Percentiles rank a stretch among this genome's conserved stretches.
Conservation (phyloP, 2,329 filamentous ascomycete genomes). For the Tolypocladium endophyticum region DNA sequence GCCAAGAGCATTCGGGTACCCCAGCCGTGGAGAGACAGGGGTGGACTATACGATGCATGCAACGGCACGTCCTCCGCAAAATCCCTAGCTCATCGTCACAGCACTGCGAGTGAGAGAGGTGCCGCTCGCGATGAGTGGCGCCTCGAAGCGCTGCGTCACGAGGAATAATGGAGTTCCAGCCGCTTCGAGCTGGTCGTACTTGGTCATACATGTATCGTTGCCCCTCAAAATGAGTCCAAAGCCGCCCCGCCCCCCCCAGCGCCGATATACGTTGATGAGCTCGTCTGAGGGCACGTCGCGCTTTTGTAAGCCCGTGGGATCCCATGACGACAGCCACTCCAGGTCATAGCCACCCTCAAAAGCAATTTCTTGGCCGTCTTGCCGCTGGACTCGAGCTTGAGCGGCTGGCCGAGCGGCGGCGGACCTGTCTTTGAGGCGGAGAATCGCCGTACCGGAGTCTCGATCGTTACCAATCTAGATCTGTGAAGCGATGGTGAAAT, state of each 20-base stretch:
- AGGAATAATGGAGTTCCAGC: constrained; percentile 50
- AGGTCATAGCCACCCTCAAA: constrained; percentile 58
- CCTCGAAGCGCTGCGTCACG: constrained; percentile 47
- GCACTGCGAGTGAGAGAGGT: neutral
- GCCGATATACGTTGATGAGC: constrained; percentile 42
- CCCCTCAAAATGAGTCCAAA: constrained; percentile 49
- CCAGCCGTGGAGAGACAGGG: neutral
- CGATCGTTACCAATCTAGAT: neutral
- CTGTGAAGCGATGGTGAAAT: neutral
- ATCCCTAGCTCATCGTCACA: neutral
- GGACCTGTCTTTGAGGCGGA: constrained; percentile 3
- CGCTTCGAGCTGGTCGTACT: constrained; percentile 46
- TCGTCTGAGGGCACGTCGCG: constrained; percentile 31
- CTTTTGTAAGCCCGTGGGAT: constrained; percentile 36
- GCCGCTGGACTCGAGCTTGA: constrained; percentile 39
- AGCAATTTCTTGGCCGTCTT: constrained; percentile 53
- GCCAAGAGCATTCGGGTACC: neutral
- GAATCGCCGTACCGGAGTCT: too few relatives aligned
- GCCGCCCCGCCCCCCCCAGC: constrained; percentile 49
- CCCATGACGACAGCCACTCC: constrained; percentile 52
- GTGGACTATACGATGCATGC: neutral
- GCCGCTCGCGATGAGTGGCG: constrained; percentile 1
- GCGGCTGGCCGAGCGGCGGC: constrained; percentile 28
- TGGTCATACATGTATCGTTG: constrained; percentile 56
- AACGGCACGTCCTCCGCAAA: neutral